Evolutionary conservation across 768 basidiomycete genomes (phyloP).

Genomic region (Paxillus involutus): DNA sequence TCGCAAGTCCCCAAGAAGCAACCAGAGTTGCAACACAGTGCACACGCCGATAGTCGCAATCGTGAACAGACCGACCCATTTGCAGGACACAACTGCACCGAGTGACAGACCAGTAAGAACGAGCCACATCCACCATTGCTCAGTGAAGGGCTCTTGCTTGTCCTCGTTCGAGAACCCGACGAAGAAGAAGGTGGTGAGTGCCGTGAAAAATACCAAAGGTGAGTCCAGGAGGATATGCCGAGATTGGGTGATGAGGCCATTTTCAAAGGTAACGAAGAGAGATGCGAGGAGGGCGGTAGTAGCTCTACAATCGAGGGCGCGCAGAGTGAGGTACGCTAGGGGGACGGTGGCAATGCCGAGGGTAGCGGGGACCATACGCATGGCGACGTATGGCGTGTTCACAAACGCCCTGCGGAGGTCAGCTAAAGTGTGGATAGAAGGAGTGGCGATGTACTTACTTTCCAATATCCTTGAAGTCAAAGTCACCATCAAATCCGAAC

Average conservation of each 20-base stretch:
- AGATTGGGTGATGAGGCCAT: constrained; percentile 93
- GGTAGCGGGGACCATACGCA: constrained; percentile 92
- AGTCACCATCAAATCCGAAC: constrained; percentile 87
- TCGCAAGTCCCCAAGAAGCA: constrained; percentile 81
- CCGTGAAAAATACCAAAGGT: constrained; percentile 98
- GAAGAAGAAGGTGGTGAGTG: constrained; percentile 85
- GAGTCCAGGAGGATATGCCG: constrained; percentile 97
- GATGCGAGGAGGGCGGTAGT: constrained; percentile 90
- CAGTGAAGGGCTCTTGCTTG: constrained; percentile 78
- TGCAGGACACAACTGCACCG: constrained; percentile 91
- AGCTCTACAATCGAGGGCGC: constrained; percentile 87
- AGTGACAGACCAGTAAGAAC: constrained; percentile 83
- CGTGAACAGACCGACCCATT: constrained; percentile 98
- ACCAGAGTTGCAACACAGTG: constrained; percentile 87
- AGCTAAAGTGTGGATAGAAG: background rate
- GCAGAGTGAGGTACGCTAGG: constrained; percentile 89
- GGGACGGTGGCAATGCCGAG: constrained; percentile 91
- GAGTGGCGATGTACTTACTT: constrained; percentile 56
- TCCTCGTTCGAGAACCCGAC: constrained; percentile 91
- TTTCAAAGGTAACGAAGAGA: constrained; percentile 94
- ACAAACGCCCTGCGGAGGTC: constrained; percentile 65
- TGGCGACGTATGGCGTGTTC: constrained; percentile 90
- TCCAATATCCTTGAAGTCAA: constrained; percentile 98
- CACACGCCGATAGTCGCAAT: constrained; percentile 90
- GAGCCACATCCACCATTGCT: constrained; percentile 93